Percentiles rank a stretch among this genome's conserved stretches.
These are phyloP conservation scores for Prunella vulgaris DNA, from an alignment of 257 asterid genomes.

Conservation along the genomic window DNA sequence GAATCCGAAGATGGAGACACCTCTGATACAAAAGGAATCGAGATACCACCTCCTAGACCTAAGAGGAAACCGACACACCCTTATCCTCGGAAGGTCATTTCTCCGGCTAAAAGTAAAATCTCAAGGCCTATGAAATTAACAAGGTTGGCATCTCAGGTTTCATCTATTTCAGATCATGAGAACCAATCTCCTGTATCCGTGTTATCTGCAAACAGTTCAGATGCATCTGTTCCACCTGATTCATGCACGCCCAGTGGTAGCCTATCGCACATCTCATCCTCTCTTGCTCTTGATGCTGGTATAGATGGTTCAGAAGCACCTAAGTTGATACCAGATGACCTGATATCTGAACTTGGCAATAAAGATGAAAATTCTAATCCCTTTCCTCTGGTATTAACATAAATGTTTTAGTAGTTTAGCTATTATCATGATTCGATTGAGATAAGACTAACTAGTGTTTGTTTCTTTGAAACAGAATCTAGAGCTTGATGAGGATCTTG, in stretches of 20 bases:
- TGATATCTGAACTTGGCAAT: slow-evolving; percentile 24
- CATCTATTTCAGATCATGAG: slow-evolving; percentile 28
- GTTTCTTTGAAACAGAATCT: slow-evolving; percentile 37
- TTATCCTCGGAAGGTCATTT: slow-evolving; percentile 77
- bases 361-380: slow-evolving; percentile 32
- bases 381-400: slow-evolving; percentile 38
- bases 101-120: slow-evolving; percentile 25
- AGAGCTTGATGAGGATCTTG: slow-evolving; percentile 33
- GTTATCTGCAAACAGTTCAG: slow-evolving; percentile 55
- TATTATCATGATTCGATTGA: background rate
- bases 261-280: slow-evolving; percentile 43
- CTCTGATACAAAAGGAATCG: slow-evolving; percentile 43
- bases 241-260: slow-evolving; percentile 36
- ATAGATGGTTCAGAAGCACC: slow-evolving; percentile 28
- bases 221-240: slow-evolving; percentile 33
- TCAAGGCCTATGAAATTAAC: slow-evolving; percentile 28
- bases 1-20: slow-evolving; percentile 49
- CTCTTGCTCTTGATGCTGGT: slow-evolving; percentile 21
- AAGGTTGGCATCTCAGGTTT: slow-evolving; percentile 29
- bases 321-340: slow-evolving; percentile 29
- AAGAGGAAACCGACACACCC: slow-evolving; percentile 91
- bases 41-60: slow-evolving; percentile 98
- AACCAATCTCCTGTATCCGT: slow-evolving; percentile 78
- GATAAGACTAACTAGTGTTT: background rate
- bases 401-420: background rate